phyloP scores from a whole-genome alignment of 2,329 filamentous ascomycete species.

The Fusarium globosum region DNA sequence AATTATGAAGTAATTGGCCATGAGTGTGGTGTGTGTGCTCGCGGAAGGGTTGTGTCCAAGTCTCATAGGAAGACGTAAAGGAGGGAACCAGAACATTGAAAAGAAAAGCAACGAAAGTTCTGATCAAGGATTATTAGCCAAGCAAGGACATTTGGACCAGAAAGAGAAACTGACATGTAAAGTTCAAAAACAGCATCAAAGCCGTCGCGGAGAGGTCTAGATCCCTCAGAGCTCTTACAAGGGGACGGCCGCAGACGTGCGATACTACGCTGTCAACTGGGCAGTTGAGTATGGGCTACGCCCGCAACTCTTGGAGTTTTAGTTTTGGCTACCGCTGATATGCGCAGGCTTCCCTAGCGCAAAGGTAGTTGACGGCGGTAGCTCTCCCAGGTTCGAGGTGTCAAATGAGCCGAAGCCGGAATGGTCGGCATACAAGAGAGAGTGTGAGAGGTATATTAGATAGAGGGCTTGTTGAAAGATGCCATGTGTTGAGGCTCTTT shows the following conservation, averaged over 20 bases:
- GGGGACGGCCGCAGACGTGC: conserved; percentile 13
- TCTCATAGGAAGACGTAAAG: background rate
- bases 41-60: background rate
- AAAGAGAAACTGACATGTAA: background rate
- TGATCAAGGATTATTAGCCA: background rate
- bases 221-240: conserved; percentile 7
- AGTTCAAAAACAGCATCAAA: background rate
- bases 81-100: background rate
- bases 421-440: background rate
- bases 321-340: conserved; percentile 18
- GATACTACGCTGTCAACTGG: conserved; percentile 19
- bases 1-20: background rate
- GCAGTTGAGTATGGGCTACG: conserved; percentile 11
- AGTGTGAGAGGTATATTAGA: background rate
- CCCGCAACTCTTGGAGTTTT: conserved; percentile 25
- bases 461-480: background rate
- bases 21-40: background rate
- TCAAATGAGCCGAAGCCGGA: conserved; percentile 3
- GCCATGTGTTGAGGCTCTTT: background rate
- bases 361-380: conserved; percentile 13
- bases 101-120: background rate
- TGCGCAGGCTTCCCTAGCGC: conserved; percentile 27
- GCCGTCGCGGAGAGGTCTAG: conserved; percentile 3
- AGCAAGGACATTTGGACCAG: background rate
- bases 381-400: background rate